These are phyloP conservation scores for Erysimum cheiranthoides DNA, from an alignment of 345 rosid genomes.

Conservation along the genomic window DNA sequence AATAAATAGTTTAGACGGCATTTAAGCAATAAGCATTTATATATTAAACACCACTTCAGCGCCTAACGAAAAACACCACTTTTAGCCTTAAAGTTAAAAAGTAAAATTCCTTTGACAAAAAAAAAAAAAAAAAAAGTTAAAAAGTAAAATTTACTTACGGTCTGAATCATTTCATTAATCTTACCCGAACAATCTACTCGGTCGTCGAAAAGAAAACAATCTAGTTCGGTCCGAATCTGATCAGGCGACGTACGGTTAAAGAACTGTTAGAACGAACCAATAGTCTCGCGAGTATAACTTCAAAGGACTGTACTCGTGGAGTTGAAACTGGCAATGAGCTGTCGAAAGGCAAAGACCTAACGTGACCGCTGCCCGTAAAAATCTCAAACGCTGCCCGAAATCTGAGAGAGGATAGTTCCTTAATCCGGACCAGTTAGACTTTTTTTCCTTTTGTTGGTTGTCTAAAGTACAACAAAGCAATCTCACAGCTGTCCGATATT, in stretches of 20 bases:
- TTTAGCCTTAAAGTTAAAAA: background rate
- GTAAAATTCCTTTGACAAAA: no score
- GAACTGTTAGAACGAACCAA: constrained; percentile 21
- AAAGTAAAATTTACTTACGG: background rate
- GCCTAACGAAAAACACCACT: background rate
- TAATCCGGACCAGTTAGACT: constrained; percentile 43
- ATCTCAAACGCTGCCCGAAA: constrained; percentile 43
- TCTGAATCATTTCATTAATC: background rate
- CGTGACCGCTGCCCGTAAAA: constrained; percentile 37
- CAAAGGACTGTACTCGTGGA: constrained; percentile 6
- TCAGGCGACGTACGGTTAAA: constrained; percentile 15
- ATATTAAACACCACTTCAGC: no score
- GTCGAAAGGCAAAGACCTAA: constrained; percentile 34
- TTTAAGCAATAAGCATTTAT: no score
- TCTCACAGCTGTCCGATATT: constrained; percentile 43
- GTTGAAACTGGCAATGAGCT: constrained; percentile 45
- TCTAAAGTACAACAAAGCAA: constrained; percentile 48
- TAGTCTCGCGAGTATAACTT: constrained; percentile 22
- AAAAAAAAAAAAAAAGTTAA: no score
- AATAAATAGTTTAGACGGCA: background rate
- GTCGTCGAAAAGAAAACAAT: background rate
- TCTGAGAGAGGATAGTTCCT: constrained; percentile 40
- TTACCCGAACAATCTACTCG: background rate
- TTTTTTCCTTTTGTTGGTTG: constrained; percentile 18
- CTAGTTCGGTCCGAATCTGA: constrained; percentile 28